Conservation (phyloP, 2,329 filamentous ascomycete species). For the Verticillium klebahnii region DNA sequence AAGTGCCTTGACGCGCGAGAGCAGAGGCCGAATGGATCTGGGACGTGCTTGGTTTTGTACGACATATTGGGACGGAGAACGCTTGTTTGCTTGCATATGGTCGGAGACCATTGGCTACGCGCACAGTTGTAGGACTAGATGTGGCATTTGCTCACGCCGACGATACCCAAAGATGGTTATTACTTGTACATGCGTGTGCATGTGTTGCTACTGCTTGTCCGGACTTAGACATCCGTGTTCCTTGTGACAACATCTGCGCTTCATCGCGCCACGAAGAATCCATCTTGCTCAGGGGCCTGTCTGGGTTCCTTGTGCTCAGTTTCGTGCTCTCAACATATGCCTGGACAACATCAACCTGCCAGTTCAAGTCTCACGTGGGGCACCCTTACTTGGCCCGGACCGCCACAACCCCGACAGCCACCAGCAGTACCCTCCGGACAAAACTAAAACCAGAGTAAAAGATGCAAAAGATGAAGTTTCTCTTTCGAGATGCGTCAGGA, state of each 20-base stretch:
- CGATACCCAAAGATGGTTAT: background rate
- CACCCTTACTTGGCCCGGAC: too few relatives aligned
- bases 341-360: too few relatives aligned
- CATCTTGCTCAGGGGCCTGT: too few relatives aligned
- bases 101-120: background rate
- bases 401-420: too few relatives aligned
- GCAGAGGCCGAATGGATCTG: too few relatives aligned
- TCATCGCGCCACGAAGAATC: background rate
- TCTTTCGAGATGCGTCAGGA: background rate
- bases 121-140: background rate
- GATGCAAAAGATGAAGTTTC: background rate
- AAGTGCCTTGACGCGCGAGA: too few relatives aligned
- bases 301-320: too few relatives aligned
- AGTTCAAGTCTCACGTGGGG: too few relatives aligned
- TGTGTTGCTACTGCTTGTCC: background rate
- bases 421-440: too few relatives aligned
- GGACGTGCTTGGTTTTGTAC: background rate
- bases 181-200: background rate
- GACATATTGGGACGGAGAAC: background rate
- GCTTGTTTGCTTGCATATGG: background rate
- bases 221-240: background rate
- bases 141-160: background rate
- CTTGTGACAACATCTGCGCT: too few relatives aligned
- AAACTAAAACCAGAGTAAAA: background rate
- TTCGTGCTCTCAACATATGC: too few relatives aligned